phyloP scores from a whole-genome alignment of 2,329 filamentous ascomycete species.

The Venturia carpophila region DNA sequence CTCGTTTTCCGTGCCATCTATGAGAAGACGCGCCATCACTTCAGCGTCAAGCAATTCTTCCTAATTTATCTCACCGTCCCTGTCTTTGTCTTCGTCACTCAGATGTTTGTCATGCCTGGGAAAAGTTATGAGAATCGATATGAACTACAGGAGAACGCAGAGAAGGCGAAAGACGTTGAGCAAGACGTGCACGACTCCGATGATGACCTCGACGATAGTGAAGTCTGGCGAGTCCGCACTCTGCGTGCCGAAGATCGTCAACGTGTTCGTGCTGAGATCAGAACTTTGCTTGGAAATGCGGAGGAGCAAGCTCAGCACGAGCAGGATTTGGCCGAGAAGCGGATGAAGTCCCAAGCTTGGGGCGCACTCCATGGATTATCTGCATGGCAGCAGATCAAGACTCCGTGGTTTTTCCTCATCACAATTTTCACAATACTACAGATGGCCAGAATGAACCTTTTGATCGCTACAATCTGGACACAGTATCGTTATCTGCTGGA shows the following conservation, averaged over 20 bases:
- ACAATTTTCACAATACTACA: slow-evolving; percentile 64
- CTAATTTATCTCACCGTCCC: slow-evolving; percentile 65
- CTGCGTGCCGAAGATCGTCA: slow-evolving; percentile 39
- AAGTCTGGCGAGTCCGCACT: slow-evolving; percentile 38
- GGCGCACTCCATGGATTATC: slow-evolving; percentile 70
- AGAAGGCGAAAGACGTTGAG: slow-evolving; percentile 27
- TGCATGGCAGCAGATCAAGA: slow-evolving; percentile 63
- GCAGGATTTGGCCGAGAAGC: slow-evolving; percentile 56
- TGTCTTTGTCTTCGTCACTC: slow-evolving; percentile 54
- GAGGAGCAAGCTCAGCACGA: slow-evolving; percentile 54
- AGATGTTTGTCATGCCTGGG: slow-evolving; percentile 64
- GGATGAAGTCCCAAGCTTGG: slow-evolving; percentile 68
- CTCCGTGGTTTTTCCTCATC: slow-evolving; percentile 77
- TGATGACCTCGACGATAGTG: slow-evolving; percentile 43
- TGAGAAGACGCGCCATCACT: slow-evolving; percentile 47
- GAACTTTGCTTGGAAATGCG: slow-evolving; percentile 60
- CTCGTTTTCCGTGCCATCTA: slow-evolving; percentile 66
- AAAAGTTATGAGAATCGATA: slow-evolving; percentile 66
- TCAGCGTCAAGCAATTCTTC: slow-evolving; percentile 64
- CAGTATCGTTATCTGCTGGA: slow-evolving; percentile 71
- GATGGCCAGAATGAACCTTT: slow-evolving; percentile 70
- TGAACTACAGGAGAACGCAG: slow-evolving; percentile 31
- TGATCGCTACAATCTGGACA: slow-evolving; percentile 74
- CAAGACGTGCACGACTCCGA: slow-evolving; percentile 47
- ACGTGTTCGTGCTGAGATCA: slow-evolving; percentile 58